phyloP scores from a whole-genome alignment of 164 flowering plant species.

The Magnolia officinalis region DNA sequence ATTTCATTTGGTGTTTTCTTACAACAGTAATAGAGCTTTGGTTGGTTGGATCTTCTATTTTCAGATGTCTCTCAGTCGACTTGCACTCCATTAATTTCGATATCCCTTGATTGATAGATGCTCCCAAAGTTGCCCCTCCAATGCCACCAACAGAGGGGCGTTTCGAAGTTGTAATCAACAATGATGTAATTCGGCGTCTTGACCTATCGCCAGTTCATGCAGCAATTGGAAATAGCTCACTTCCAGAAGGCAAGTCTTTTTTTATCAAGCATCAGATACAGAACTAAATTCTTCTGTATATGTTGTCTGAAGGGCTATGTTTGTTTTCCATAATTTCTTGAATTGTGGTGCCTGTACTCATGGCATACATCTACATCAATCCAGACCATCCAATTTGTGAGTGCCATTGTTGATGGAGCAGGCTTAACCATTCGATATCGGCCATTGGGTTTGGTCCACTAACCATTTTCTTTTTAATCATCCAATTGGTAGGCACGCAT shows the following conservation, averaged over 20 bases:
- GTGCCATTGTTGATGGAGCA: too few relatives aligned
- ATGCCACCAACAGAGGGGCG: slow-evolving; percentile 76
- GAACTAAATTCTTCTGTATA: background rate
- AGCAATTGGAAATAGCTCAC: slow-evolving; percentile 39
- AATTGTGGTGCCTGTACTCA: background rate
- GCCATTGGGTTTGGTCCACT: too few relatives aligned
- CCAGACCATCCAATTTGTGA: background rate
- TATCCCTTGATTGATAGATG: slow-evolving; percentile 29
- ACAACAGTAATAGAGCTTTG: background rate
- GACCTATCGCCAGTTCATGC: slow-evolving; percentile 60
- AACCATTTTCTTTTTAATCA: too few relatives aligned
- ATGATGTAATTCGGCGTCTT: slow-evolving; percentile 45
- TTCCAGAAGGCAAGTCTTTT: slow-evolving; percentile 35
- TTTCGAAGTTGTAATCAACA: slow-evolving; percentile 56
- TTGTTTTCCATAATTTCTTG: background rate
- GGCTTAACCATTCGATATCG: too few relatives aligned
- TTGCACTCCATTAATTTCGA: background rate
- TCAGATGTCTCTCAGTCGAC: background rate
- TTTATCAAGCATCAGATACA: background rate
- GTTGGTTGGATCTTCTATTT: background rate
- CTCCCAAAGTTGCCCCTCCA: slow-evolving; percentile 51
- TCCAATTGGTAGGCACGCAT: too few relatives aligned
- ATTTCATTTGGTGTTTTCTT: background rate
- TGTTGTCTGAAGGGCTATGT: background rate
- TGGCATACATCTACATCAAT: background rate